These are phyloP conservation scores for Kurtzmaniella natalensis DNA, from an alignment of 1,139 yeast species.

Conservation along the genomic window DNA sequence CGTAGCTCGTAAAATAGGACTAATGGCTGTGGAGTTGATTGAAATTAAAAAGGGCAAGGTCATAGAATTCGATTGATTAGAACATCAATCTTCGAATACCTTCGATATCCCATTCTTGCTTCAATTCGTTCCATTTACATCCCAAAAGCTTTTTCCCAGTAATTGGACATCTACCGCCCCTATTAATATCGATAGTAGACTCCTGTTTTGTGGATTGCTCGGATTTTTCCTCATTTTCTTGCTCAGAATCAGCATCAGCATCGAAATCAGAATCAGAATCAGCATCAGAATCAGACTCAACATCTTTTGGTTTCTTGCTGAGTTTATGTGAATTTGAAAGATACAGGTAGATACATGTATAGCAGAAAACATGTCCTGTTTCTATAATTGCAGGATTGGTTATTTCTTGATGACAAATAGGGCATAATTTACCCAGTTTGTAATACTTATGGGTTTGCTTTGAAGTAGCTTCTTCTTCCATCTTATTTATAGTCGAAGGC, in stretches of 20 bases:
- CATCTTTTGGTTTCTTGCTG: slow-evolving; percentile 8
- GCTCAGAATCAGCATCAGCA: slow-evolving; percentile 2
- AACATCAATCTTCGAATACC: slow-evolving; percentile 72
- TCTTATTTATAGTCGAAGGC: slow-evolving; percentile 31
- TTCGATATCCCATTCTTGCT: slow-evolving; percentile 64
- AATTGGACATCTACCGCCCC: slow-evolving; percentile 82
- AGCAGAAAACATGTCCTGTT: slow-evolving; percentile 89
- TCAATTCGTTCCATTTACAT: slow-evolving; percentile 58
- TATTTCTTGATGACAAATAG: slow-evolving; percentile 63
- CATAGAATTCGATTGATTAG: too few species aligned
- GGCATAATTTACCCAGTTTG: slow-evolving; percentile 48
- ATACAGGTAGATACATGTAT: slow-evolving; percentile 74
- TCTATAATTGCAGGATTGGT: slow-evolving; percentile 84
- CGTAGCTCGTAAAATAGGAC: too few species aligned
- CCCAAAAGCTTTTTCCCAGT: slow-evolving; percentile 72
- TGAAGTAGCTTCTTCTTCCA: slow-evolving; percentile 9
- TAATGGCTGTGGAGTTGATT: too few species aligned
- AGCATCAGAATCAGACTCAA: slow-evolving; percentile 11
- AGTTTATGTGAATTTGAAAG: slow-evolving; percentile 44
- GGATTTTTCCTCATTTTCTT: slow-evolving; percentile 17
- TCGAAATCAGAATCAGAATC: slow-evolving; percentile 12
- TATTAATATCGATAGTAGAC: slow-evolving; percentile 19
- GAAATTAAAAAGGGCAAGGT: too few species aligned
- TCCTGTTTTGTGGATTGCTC: slow-evolving; percentile 9
- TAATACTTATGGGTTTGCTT: slow-evolving; percentile 15